Base-by-base conservation (phyloP, 768 basidiomycete species). In the Hygrocybe punicea region DNA sequence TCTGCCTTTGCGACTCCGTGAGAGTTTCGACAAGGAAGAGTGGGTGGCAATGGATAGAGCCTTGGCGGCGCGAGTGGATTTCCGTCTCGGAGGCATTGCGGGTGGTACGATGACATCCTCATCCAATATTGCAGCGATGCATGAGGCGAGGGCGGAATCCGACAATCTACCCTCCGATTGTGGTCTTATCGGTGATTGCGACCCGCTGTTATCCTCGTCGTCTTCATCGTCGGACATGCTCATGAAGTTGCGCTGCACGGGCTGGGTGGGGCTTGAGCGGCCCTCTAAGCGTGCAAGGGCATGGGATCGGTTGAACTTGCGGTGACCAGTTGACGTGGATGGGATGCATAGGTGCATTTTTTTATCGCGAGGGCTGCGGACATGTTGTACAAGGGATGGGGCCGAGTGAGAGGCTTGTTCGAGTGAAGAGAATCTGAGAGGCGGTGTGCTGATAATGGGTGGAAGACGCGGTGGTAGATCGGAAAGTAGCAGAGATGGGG, bases 401-500 rank as follows among this genome's bases (percentile, higher is more conserved):
- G 23, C 19, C 7, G 52, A 42, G 6, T 13, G 52, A 1, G 52
- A 25, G 14, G 36, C 25, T 14, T 16, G 13, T 39, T 53, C 17
- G 39, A 53, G 24, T 6, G 52, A 21, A 19, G 54, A 48, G 34
- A 46, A 14, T 29, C 6, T 46, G 25, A 42, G 21, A 6, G 54
- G 54, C 34, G 54, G 29, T 7, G 54, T 23, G 3, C 16, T 29
- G 25, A 19, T 4, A 19, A 48, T 45, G 44, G 54, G 42, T 9
- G 76, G 6, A 73, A 78, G 2, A 72, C 36, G 23, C 73, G 68
- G 52, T 74, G 73, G 16, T 60, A 58, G 6, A 57, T 14, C 35
- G 58, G 29, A 3, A 53, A 37, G 0, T 42, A 44, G 29, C 63
- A 61, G 21, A 54, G 29, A 36, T 55, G 33, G 29, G 23, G 39